phyloP scores from a whole-genome alignment of 768 basidiomycete species.

The Agaricus subrufescens region DNA sequence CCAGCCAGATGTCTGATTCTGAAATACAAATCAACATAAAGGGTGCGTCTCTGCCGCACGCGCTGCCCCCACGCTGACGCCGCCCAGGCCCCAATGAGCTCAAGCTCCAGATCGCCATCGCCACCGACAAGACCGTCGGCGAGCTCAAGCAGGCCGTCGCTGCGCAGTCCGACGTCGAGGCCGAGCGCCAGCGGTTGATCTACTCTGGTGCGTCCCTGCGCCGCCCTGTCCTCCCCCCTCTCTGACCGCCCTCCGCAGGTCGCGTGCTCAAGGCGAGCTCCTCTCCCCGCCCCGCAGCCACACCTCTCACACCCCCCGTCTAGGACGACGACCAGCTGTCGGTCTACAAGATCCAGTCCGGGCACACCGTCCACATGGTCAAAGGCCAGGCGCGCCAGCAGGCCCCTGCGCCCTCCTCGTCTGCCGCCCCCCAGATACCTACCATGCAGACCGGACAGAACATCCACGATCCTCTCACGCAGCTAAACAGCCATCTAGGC shows the following conservation, averaged over 20 bases:
- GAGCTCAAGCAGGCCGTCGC: slow-evolving; percentile 93
- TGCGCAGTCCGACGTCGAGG: slow-evolving; percentile 77
- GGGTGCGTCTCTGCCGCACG: slow-evolving; percentile 31
- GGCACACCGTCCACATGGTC: slow-evolving; percentile 91
- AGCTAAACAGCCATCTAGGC: slow-evolving; percentile 71
- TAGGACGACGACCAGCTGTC: slow-evolving; percentile 82
- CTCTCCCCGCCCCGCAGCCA: background rate
- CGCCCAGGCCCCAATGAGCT: slow-evolving; percentile 79
- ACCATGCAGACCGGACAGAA: slow-evolving; percentile 92
- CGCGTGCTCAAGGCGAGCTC: slow-evolving; percentile 63
- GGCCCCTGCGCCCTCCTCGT: slow-evolving; percentile 12
- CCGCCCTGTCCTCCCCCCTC: background rate
- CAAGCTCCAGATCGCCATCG: slow-evolving; percentile 85
- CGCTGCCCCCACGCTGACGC: background rate
- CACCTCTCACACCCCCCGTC: background rate
- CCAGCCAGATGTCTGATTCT: slow-evolving; percentile 35
- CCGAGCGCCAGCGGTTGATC: slow-evolving; percentile 86
- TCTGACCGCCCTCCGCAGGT: slow-evolving; percentile 31
- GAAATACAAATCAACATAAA: slow-evolving; percentile 70
- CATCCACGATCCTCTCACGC: slow-evolving; percentile 80
- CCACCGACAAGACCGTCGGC: slow-evolving; percentile 75
- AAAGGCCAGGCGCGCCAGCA: slow-evolving; percentile 67
- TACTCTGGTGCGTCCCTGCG: slow-evolving; percentile 65
- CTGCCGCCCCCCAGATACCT: slow-evolving; percentile 61
- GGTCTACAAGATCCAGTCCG: slow-evolving; percentile 85